These are phyloP conservation scores for Leptographium procerum DNA, from an alignment of 2,329 filamentous ascomycete genomes.

Conservation along the genomic window DNA sequence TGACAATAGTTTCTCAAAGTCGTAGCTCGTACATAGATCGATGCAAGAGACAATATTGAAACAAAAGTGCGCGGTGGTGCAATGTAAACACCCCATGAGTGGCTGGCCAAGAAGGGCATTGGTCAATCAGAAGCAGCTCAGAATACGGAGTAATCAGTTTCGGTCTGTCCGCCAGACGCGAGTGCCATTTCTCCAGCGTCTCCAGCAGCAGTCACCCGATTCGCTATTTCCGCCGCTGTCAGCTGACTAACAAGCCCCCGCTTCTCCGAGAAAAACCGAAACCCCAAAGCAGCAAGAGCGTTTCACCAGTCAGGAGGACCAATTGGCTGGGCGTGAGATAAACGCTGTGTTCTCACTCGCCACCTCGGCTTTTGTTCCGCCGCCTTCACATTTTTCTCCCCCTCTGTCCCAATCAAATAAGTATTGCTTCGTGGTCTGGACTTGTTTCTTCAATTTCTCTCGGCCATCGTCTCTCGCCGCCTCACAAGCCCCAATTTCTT, in stretches of 20 bases:
- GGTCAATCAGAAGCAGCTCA: background rate
- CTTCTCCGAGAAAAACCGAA: slow-evolving; percentile 2
- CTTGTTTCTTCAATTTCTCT: background rate
- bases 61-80: no score
- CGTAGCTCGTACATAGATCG: no score
- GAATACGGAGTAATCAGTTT: background rate
- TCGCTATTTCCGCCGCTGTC: background rate
- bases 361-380: background rate
- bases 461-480: no score
- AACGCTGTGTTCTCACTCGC: background rate
- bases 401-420: background rate
- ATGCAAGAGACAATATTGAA: no score
- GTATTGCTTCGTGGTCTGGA: background rate
- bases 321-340: slow-evolving; percentile 2
- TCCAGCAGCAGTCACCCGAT: background rate
- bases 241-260: background rate
- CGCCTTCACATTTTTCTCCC: background rate
- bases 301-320: slow-evolving; percentile 2
- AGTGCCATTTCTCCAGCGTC: background rate
- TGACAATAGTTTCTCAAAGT: background rate
- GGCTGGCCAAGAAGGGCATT: no score
- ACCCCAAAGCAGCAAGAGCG: background rate
- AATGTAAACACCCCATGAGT: no score
- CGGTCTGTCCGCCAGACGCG: background rate
- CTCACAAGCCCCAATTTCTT: no score